Conservation (phyloP, 2,329 filamentous ascomycete species). For the Fusarium compactum region DNA sequence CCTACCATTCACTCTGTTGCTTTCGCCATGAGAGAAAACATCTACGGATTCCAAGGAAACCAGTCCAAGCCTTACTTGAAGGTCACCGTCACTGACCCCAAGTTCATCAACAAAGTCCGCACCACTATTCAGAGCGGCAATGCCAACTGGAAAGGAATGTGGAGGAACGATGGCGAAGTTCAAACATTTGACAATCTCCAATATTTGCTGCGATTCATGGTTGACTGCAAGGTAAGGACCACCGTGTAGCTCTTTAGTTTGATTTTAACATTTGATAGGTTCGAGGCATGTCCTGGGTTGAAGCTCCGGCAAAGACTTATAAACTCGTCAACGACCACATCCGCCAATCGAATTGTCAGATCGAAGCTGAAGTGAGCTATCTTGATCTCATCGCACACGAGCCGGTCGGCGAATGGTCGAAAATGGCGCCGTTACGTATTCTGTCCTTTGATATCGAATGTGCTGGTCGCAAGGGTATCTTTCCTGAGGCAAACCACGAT, state of each 20-base stretch:
- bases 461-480: conserved; percentile 95
- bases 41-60: conserved; percentile 95
- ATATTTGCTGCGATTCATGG: conserved; percentile 97
- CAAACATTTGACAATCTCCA: conserved; percentile 96
- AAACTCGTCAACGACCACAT: conserved; percentile 73
- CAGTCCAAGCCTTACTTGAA: conserved; percentile 92
- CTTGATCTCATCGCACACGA: conserved; percentile 86
- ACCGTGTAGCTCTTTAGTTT: too few relatives aligned
- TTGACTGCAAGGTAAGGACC: conserved; percentile 82
- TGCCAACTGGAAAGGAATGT: conserved; percentile 92
- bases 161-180: conserved; percentile 79
- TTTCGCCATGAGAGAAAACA: conserved; percentile 87
- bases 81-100: conserved; percentile 91
- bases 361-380: conserved; percentile 89
- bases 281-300: conserved; percentile 97
- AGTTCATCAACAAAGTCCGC: conserved; percentile 81
- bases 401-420: conserved; percentile 94
- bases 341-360: conserved; percentile 93
- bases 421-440: conserved; percentile 94
- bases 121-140: conserved; percentile 78
- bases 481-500: conserved; percentile 91
- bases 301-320: conserved; percentile 81
- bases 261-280: conserved; percentile 64
- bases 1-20: conserved; percentile 83
- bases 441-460: conserved; percentile 99